A percentile compares a stretch with the other conserved stretches of the same genome.
Conservation (phyloP, 805 yeast species). For the Metschnikowia chrysomelidarum region DNA sequence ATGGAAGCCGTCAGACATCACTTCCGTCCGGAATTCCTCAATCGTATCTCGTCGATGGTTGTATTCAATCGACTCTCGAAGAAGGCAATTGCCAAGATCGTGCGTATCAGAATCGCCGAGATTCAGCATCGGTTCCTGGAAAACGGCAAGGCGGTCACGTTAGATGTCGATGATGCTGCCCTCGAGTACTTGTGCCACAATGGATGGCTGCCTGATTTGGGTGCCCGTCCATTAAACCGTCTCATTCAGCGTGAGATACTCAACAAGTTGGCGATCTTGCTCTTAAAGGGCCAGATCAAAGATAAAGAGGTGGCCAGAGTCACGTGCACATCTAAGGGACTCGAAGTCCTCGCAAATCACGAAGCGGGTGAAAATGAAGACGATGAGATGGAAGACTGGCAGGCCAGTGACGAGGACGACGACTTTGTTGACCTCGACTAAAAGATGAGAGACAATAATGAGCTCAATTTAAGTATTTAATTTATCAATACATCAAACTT, state of each 20-base stretch:
- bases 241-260: slow-evolving; percentile 85
- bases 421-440: slow-evolving; percentile 30
- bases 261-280: slow-evolving; percentile 84
- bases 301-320: slow-evolving; percentile 88
- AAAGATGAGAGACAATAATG: too few species aligned
- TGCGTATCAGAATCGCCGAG: slow-evolving; percentile 78
- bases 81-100: slow-evolving; percentile 90
- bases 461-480: too few species aligned
- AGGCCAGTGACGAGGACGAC: slow-evolving; percentile 58
- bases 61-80: slow-evolving; percentile 90
- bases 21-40: slow-evolving; percentile 96
- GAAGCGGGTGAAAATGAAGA: slow-evolving; percentile 52
- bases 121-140: slow-evolving; percentile 81
- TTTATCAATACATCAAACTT: too few species aligned
- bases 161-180: slow-evolving; percentile 74
- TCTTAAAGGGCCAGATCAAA: slow-evolving; percentile 79
- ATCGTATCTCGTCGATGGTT: slow-evolving; percentile 91
- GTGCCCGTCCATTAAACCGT: slow-evolving; percentile 95
- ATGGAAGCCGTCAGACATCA: slow-evolving; percentile 82
- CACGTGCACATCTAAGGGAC: slow-evolving; percentile 54
- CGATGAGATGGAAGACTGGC: slow-evolving; percentile 58
- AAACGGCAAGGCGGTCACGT: slow-evolving; percentile 74
- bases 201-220: slow-evolving; percentile 91
- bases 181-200: slow-evolving; percentile 76
- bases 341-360: slow-evolving; percentile 86